Evolutionary conservation across 345 rosid species (phyloP).

Genomic region (Euphorbia peplus): DNA sequence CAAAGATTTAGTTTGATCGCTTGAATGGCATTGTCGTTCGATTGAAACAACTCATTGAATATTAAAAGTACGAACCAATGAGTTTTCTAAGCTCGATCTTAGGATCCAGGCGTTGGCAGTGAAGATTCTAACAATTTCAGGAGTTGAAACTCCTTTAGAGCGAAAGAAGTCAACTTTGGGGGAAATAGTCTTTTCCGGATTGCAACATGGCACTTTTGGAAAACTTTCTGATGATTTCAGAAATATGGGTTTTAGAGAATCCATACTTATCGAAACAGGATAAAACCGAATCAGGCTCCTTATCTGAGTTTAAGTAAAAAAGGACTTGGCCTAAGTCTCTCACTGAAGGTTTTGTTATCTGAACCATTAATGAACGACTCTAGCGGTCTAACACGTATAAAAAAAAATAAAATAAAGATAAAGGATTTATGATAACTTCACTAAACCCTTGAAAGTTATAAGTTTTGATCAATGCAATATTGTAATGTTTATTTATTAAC

Average conservation of each 20-base stretch:
- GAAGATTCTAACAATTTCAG: constrained; percentile 11
- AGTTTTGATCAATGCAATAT: too few relatives aligned
- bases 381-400: too few relatives aligned
- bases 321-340: too few relatives aligned
- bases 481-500: too few relatives aligned
- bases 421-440: too few relatives aligned
- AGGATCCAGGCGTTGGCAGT: neutral
- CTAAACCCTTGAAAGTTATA: too few relatives aligned
- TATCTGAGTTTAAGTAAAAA: constrained; percentile 34
- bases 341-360: too few relatives aligned
- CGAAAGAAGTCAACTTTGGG: constrained; percentile 32
- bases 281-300: constrained; percentile 30
- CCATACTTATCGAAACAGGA: constrained; percentile 20
- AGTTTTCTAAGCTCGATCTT: constrained; percentile 8
- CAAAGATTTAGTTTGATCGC: neutral
- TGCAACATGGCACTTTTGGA: constrained; percentile 6
- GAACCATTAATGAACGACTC: too few relatives aligned
- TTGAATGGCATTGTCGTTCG: constrained; percentile 1
- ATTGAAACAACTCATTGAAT: constrained; percentile 2
- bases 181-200: constrained; percentile 26
- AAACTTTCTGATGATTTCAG: neutral
- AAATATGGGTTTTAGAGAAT: constrained; percentile 30
- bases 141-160: constrained; percentile 17
- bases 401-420: too few relatives aligned
- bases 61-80: constrained; percentile 15